A percentile compares a stretch with the other conserved stretches of the same genome.
phyloP scores from a whole-genome alignment of 208 protist species.

The Trypanosoma rangeli region DNA sequence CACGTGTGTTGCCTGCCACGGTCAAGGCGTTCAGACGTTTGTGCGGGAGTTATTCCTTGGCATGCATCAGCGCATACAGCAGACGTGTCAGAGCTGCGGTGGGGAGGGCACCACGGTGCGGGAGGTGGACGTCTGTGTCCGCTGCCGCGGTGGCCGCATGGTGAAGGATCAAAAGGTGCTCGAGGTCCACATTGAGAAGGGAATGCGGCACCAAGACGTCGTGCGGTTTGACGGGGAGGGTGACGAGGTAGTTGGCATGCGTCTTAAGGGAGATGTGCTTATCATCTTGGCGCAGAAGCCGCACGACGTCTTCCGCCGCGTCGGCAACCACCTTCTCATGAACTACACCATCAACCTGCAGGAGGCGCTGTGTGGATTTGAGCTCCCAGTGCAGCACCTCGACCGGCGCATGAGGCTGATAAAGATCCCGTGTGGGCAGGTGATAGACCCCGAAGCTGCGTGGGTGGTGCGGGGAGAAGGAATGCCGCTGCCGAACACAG shows the following conservation, averaged over 20 bases:
- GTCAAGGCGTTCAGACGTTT: slow-evolving; percentile 85
- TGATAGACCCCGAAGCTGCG: slow-evolving; percentile 72
- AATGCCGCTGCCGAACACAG: slow-evolving; percentile 85
- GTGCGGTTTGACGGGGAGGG: slow-evolving; percentile 95
- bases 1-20: slow-evolving; percentile 90
- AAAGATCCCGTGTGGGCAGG: slow-evolving; percentile 58
- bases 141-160: slow-evolving; percentile 92
- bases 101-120: slow-evolving; percentile 82
- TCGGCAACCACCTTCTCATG: slow-evolving; percentile 94
- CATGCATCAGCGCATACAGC: slow-evolving; percentile 92
- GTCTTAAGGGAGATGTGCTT: slow-evolving; percentile 94
- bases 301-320: slow-evolving; percentile 91
- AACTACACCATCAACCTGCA: slow-evolving; percentile 81
- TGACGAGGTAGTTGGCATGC: slow-evolving; percentile 87
- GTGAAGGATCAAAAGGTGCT: slow-evolving; percentile 92
- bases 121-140: slow-evolving; percentile 89
- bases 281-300: slow-evolving; percentile 93
- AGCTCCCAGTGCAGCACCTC: slow-evolving; percentile 88
- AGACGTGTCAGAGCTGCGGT: slow-evolving; percentile 87
- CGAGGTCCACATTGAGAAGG: slow-evolving; percentile 95
- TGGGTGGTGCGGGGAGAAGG: slow-evolving; percentile 85
- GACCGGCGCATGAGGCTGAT: slow-evolving; percentile 82
- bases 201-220: slow-evolving; percentile 92
- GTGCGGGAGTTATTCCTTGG: slow-evolving; percentile 94
- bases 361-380: slow-evolving; percentile 94